These are phyloP conservation scores for Parachaetomium inaequale DNA, from an alignment of 495 filamentous ascomycete species.

Conservation along the genomic window DNA sequence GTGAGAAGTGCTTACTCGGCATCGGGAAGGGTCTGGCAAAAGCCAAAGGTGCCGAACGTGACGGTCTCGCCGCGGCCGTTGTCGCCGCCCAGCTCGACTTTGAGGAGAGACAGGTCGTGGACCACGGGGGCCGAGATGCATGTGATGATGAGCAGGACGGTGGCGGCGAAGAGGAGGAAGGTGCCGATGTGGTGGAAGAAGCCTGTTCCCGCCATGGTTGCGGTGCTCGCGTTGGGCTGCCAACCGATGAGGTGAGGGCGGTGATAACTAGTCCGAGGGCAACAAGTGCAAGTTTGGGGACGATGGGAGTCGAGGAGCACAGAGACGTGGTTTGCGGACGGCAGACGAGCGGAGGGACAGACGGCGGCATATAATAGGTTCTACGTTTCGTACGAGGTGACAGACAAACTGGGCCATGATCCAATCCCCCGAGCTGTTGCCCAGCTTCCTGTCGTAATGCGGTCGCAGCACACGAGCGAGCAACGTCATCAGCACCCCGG, in stretches of 20 bases:
- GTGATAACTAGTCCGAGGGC: neutral
- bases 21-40: slow-evolving; percentile 39
- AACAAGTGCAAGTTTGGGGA: neutral
- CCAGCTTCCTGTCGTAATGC: slow-evolving; percentile 10
- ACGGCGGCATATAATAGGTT: slow-evolving; percentile 6
- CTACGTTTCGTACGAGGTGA: neutral
- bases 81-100: slow-evolving; percentile 42
- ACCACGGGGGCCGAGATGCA: slow-evolving; percentile 58
- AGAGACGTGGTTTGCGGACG: neutral
- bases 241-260: neutral
- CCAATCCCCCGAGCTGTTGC: neutral
- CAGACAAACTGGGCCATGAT: neutral
- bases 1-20: slow-evolving; percentile 21
- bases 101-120: slow-evolving; percentile 48
- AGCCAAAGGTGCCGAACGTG: slow-evolving; percentile 57
- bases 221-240: neutral
- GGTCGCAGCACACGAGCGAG: slow-evolving; percentile 1
- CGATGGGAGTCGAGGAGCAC: neutral
- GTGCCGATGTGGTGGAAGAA: slow-evolving; percentile 58
- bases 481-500: slow-evolving; percentile 9
- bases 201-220: slow-evolving; percentile 45
- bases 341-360: neutral
- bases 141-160: slow-evolving; percentile 54
- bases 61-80: slow-evolving; percentile 23
- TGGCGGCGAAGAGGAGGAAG: slow-evolving; percentile 53